These are phyloP conservation scores for Symbiodinium pilosum DNA, from an alignment of 73 alveolate genomes.

Conservation along the genomic window DNA sequence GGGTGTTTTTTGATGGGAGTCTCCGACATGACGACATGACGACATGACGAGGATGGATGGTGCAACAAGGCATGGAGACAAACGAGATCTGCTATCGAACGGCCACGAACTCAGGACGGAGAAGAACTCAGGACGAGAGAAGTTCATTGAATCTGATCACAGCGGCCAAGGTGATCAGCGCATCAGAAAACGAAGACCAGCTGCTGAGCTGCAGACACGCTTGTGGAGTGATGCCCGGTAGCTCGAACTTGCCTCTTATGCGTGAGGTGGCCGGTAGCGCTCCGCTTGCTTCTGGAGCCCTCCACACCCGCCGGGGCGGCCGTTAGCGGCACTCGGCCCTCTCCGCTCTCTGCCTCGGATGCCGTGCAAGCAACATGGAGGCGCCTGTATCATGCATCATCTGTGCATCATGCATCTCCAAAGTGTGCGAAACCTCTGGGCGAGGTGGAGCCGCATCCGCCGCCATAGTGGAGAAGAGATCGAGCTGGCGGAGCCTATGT, in stretches of 20 bases:
- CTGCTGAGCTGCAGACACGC: background rate
- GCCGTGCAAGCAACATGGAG: conserved; percentile 3
- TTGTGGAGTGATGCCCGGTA: background rate
- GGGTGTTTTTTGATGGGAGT: background rate
- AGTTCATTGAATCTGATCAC: background rate
- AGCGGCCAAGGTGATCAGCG: background rate
- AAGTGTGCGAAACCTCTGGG: no score
- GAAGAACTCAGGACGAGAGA: background rate
- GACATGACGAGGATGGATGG: conserved; percentile 25
- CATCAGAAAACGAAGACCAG: conserved; percentile 29
- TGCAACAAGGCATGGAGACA: conserved; percentile 27
- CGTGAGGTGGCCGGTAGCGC: background rate
- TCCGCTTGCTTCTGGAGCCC: background rate
- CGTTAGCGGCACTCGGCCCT: background rate
- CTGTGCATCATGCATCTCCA: no score
- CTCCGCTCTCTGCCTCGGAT: background rate
- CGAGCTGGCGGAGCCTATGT: background rate
- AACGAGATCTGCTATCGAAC: conserved; percentile 26
- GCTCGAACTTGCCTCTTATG: background rate
- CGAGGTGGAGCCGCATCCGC: background rate
- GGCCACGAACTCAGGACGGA: background rate
- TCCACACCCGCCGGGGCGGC: background rate
- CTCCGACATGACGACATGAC: no score
- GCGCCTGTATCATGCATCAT: no score
- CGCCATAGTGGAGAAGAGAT: background rate